Conservation (phyloP, 2,329 filamentous ascomycete genomes). For the Cadophora gregata region DNA sequence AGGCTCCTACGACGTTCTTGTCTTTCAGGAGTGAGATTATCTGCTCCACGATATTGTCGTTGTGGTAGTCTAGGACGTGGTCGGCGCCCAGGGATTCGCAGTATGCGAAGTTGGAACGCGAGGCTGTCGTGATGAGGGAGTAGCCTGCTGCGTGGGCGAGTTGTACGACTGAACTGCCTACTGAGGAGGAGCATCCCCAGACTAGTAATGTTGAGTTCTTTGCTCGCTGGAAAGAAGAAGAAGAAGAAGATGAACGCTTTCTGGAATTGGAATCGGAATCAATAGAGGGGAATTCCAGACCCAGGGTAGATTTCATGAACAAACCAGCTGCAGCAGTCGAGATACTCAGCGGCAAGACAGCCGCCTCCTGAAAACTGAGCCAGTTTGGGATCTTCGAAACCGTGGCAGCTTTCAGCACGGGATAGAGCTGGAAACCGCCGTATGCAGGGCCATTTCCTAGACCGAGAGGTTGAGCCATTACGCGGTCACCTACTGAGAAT, state of each 20-base stretch:
- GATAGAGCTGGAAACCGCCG: slow-evolving; percentile 7
- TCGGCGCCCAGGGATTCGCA: not conserved
- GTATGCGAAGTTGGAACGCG: not conserved
- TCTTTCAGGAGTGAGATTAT: not conserved
- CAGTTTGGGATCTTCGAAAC: slow-evolving; percentile 37
- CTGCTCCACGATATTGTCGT: not conserved
- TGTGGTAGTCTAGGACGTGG: not conserved
- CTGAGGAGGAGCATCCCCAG: not conserved
- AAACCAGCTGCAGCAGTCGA: slow-evolving; percentile 43
- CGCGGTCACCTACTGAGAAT: slow-evolving; percentile 46
- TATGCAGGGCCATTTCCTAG: slow-evolving; percentile 20
- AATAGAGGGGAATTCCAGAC: not conserved
- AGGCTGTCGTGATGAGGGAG: not conserved
- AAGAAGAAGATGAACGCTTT: no score
- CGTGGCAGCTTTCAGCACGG: slow-evolving; percentile 16
- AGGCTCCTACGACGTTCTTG: not conserved
- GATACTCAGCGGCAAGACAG: slow-evolving; percentile 42
- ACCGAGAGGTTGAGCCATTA: slow-evolving; percentile 46
- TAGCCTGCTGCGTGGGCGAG: not conserved
- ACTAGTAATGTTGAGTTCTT: not conserved
- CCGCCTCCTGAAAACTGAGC: slow-evolving; percentile 40
- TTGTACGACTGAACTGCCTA: not conserved
- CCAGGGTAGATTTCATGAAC: slow-evolving; percentile 24
- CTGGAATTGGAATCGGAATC: no score
- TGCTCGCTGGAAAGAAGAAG: not conserved